Percentiles rank a stretch among this genome's conserved stretches.
phyloP scores from a whole-genome alignment of 805 yeast genomes.

The Tetrapisispora fleetii region DNA sequence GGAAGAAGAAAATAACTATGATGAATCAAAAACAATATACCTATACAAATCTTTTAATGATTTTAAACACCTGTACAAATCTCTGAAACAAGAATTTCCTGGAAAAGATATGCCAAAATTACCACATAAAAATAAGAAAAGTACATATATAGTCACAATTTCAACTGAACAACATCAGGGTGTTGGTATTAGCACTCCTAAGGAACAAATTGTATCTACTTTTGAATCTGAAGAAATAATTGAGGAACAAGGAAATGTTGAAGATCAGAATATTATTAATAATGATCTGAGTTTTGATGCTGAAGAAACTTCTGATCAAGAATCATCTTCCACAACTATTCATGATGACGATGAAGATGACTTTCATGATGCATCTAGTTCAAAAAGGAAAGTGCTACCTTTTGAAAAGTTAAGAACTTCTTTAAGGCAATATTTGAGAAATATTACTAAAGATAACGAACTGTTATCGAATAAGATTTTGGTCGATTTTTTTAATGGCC shows the following conservation, averaged over 20 bases:
- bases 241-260: background rate
- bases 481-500: conserved; percentile 38
- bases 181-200: background rate
- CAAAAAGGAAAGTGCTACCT: conserved; percentile 32
- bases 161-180: too few species aligned
- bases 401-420: conserved; percentile 74
- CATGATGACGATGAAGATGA: conserved; percentile 4
- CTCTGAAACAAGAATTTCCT: conserved; percentile 51
- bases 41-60: conserved; percentile 58
- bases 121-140: conserved; percentile 42
- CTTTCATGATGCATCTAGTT: conserved; percentile 19
- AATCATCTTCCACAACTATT: background rate
- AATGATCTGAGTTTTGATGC: background rate
- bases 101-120: conserved; percentile 53
- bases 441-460: conserved; percentile 43
- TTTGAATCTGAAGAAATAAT: conserved; percentile 1
- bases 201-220: conserved; percentile 24
- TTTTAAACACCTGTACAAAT: conserved; percentile 47
- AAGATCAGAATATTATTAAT: background rate
- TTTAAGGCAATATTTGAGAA: conserved; percentile 59
- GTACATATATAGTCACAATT: background rate
- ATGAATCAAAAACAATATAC: conserved; percentile 26
- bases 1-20: conserved; percentile 16
- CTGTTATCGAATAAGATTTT: conserved; percentile 45
- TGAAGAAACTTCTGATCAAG: background rate